phyloP scores from a whole-genome alignment of 1,139 yeast species.

The Lodderomyces metapsilosis region DNA sequence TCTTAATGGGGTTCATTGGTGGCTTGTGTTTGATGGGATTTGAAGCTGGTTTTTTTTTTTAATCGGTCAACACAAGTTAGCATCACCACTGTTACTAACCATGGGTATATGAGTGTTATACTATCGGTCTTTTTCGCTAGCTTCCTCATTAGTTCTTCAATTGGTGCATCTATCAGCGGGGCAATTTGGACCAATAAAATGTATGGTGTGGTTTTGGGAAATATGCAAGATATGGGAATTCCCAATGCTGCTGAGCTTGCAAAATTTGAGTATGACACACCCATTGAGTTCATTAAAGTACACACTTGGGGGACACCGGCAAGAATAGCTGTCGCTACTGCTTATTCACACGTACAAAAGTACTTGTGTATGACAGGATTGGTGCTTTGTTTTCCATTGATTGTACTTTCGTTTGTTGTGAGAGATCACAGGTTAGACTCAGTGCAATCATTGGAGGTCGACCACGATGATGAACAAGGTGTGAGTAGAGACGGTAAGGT shows the following conservation, averaged over 20 bases:
- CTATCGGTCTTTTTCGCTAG: conserved; percentile 55
- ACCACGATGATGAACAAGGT: conserved; percentile 23
- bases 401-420: conserved; percentile 47
- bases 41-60: conserved; percentile 71
- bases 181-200: conserved; percentile 56
- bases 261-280: conserved; percentile 49
- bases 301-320: conserved; percentile 63
- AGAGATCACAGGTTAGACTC: conserved; percentile 52
- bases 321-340: conserved; percentile 53
- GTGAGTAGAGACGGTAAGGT: conserved; percentile 34
- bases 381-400: conserved; percentile 51
- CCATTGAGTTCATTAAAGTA: conserved; percentile 43
- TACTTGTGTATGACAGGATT: conserved; percentile 58
- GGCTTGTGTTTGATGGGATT: conserved; percentile 65
- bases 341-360: conserved; percentile 61
- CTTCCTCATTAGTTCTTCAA: conserved; percentile 61
- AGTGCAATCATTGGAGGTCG: conserved; percentile 36
- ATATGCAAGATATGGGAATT: conserved; percentile 16
- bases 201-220: conserved; percentile 15
- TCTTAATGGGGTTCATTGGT: conserved; percentile 59
- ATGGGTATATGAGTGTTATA: conserved; percentile 64
- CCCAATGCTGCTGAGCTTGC: conserved; percentile 28
- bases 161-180: conserved; percentile 56
- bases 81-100: conserved; percentile 61
- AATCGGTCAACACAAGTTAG: conserved; percentile 65